Conservation (phyloP, 1,284 basidiomycete species). For the Ceratobasidium sp. region DNA sequence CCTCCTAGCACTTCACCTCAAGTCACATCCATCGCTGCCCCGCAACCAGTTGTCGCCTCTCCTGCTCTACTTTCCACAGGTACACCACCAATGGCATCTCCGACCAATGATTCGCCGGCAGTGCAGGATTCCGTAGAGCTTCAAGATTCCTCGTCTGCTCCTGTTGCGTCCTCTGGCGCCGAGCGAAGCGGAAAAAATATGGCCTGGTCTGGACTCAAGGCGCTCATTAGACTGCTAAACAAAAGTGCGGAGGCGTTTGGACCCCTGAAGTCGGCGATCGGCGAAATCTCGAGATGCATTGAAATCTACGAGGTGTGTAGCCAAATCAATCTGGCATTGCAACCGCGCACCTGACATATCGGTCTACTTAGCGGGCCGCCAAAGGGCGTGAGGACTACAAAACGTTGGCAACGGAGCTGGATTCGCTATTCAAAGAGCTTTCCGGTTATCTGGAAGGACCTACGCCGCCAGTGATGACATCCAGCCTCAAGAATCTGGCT, state of each 20-base stretch:
- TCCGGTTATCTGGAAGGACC: too few relatives aligned
- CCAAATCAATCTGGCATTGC: not conserved
- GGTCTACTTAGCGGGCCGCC: not conserved
- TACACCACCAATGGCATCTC: too few relatives aligned
- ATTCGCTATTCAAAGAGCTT: not conserved
- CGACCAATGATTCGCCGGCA: too few relatives aligned
- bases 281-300: not conserved
- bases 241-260: not conserved
- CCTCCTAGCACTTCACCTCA: too few relatives aligned
- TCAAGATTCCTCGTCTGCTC: too few relatives aligned
- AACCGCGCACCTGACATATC: not conserved
- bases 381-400: constrained; percentile 1
- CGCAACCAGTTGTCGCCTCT: too few relatives aligned
- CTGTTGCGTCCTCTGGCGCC: too few relatives aligned
- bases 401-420: not conserved
- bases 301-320: not conserved
- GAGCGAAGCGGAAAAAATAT: not conserved
- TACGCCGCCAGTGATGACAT: not conserved
- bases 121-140: too few relatives aligned
- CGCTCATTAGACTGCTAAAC: not conserved
- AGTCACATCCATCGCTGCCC: too few relatives aligned
- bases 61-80: too few relatives aligned
- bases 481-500: not conserved
- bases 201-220: not conserved
- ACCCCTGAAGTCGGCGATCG: not conserved